phyloP scores from a whole-genome alignment of 2,329 filamentous ascomycete species.

The Aspergillus luchuensis region DNA sequence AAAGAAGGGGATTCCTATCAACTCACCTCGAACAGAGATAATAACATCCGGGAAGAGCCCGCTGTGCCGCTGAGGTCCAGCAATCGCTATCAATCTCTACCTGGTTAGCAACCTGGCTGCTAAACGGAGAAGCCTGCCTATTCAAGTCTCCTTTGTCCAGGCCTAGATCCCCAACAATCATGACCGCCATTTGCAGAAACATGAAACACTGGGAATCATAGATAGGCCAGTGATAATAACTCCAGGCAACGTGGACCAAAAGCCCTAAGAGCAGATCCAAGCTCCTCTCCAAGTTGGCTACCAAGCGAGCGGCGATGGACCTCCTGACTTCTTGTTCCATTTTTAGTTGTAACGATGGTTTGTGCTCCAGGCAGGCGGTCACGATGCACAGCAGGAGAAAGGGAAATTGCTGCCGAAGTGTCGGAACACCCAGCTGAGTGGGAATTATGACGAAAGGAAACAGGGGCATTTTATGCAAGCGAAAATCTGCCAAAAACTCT shows the following conservation, averaged over 20 bases:
- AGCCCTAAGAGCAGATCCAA: constrained; percentile 14
- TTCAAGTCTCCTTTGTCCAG: not conserved
- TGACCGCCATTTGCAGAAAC: constrained; percentile 7
- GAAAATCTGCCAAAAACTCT: constrained; percentile 6
- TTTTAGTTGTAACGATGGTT: not conserved
- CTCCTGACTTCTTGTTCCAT: constrained; percentile 5
- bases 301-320: not conserved
- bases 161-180: not conserved
- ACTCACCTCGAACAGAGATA: constrained; percentile 13
- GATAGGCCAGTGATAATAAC: constrained; percentile 11
- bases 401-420: not conserved
- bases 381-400: constrained; percentile 11
- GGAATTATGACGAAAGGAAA: constrained; percentile 13
- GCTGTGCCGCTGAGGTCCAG: not conserved
- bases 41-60: constrained; percentile 11
- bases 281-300: constrained; percentile 8
- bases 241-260: constrained; percentile 14
- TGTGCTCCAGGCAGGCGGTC: constrained; percentile 1
- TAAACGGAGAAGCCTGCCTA: not conserved
- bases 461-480: constrained; percentile 9
- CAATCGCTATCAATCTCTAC: not conserved
- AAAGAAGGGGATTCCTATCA: no score
- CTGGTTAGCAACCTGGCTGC: not conserved
- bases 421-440: not conserved
- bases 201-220: constrained; percentile 10